Evolutionary conservation across 805 yeast species (phyloP).

Genomic region (Lipomyces yamadae): DNA sequence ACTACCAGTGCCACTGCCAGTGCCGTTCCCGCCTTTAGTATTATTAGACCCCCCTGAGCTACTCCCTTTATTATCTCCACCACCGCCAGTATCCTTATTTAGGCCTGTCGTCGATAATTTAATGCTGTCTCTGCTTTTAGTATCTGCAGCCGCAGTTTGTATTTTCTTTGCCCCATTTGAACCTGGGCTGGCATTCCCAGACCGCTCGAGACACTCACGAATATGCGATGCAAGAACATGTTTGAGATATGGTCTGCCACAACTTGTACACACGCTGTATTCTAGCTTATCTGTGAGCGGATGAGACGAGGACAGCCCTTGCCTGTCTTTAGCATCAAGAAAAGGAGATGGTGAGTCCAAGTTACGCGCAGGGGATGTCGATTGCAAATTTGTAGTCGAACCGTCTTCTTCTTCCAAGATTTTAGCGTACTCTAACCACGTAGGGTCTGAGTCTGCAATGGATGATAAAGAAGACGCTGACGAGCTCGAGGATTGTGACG

Average conservation of each 20-base stretch:
- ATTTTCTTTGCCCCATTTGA: neutral
- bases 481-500: conserved; percentile 24
- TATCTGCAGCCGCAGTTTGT: conserved; percentile 8
- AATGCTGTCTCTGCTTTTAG: conserved; percentile 14
- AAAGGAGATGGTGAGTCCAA: conserved; percentile 31
- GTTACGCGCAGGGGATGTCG: neutral
- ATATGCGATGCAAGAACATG: conserved; percentile 50
- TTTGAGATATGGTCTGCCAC: conserved; percentile 54
- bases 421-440: conserved; percentile 35
- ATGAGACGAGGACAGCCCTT: conserved; percentile 37
- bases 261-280: conserved; percentile 55
- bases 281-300: conserved; percentile 51
- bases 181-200: neutral
- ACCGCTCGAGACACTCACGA: conserved; percentile 46
- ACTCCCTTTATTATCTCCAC: conserved; percentile 7
- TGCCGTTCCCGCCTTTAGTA: conserved; percentile 10
- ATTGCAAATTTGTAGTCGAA: conserved; percentile 1
- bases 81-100: conserved; percentile 6
- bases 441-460: conserved; percentile 19
- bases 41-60: conserved; percentile 28
- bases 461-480: conserved; percentile 23
- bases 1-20: conserved; percentile 9
- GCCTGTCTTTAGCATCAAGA: conserved; percentile 26
- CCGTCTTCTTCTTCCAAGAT: conserved; percentile 20
- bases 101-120: conserved; percentile 16